Conservation (phyloP, 768 basidiomycete genomes). For the Sarcodon aspratus region DNA sequence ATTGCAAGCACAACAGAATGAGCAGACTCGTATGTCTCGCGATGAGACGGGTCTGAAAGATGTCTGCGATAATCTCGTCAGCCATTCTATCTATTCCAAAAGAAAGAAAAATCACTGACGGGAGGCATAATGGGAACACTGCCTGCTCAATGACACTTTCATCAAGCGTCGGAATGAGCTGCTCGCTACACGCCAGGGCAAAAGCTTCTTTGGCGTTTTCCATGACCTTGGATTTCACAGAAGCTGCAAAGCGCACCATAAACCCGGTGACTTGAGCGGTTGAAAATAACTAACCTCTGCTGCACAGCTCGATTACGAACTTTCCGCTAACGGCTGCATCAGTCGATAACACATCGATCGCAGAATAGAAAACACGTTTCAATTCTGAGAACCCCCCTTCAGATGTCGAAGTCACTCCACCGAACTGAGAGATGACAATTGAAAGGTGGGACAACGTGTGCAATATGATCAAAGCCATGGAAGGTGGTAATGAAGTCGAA, state of each 20-base stretch:
- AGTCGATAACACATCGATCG: constrained; percentile 58
- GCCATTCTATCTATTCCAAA: constrained; percentile 1
- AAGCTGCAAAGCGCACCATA: background rate
- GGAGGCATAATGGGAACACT: constrained; percentile 51
- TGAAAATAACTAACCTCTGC: background rate
- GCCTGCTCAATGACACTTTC: constrained; percentile 38
- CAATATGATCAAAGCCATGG: constrained; percentile 44
- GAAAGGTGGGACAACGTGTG: constrained; percentile 55
- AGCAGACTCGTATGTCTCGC: constrained; percentile 78
- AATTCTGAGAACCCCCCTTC: constrained; percentile 57
- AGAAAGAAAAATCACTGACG: constrained; percentile 32
- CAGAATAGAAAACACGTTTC: constrained; percentile 63
- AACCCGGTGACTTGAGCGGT: background rate
- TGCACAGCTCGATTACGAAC: constrained; percentile 25
- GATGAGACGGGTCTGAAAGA: constrained; percentile 41
- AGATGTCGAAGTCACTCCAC: constrained; percentile 48
- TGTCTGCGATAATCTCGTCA: constrained; percentile 28
- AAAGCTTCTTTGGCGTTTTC: constrained; percentile 38
- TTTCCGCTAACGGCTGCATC: constrained; percentile 24
- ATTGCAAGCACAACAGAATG: constrained; percentile 77
- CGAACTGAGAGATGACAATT: constrained; percentile 73
- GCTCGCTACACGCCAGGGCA: constrained; percentile 65
- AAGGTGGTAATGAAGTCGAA: constrained; percentile 19
- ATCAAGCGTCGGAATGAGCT: constrained; percentile 53
- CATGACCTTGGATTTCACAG: background rate